phyloP scores from a whole-genome alignment of 2,329 filamentous ascomycete species.

The Xylariaceae sp. region DNA sequence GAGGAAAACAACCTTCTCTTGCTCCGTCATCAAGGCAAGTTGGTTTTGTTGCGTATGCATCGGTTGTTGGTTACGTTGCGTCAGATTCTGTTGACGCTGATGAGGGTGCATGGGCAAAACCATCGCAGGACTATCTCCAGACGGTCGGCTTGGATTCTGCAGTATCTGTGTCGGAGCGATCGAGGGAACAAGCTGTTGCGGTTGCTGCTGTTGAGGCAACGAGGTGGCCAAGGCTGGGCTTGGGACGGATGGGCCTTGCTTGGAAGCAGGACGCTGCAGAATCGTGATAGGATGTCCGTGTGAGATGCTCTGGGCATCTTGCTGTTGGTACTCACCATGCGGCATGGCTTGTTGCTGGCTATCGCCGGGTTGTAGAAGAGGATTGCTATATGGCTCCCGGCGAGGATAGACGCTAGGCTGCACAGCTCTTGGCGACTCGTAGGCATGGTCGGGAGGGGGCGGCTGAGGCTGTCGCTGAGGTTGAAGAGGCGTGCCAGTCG shows the following conservation, averaged over 20 bases:
- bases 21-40: conserved; percentile 72
- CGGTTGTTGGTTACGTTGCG: conserved; percentile 48
- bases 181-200: conserved; percentile 26
- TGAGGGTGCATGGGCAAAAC: conserved; percentile 29
- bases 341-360: conserved; percentile 25
- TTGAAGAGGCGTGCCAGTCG: conserved; percentile 35
- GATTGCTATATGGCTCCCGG: conserved; percentile 26
- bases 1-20: conserved; percentile 78
- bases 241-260: conserved; percentile 36
- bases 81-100: conserved; percentile 52
- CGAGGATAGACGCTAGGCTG: conserved; percentile 27
- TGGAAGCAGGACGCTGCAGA: conserved; percentile 49
- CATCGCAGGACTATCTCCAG: conserved; percentile 42
- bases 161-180: conserved; percentile 66
- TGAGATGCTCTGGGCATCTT: conserved; percentile 26
- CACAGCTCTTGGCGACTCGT: conserved; percentile 19
- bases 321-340: conserved; percentile 22
- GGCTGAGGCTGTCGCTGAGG: conserved; percentile 30
- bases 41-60: conserved; percentile 63
- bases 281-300: conserved; percentile 52
- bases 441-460: conserved; percentile 21
- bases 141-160: conserved; percentile 70
- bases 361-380: conserved; percentile 27
- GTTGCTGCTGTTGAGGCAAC: conserved; percentile 32
- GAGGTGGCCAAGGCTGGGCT: conserved; percentile 30